A percentile compares a stretch with the other conserved stretches of the same genome.
These are phyloP conservation scores for Aspergillus sp. DNA, from an alignment of 2,329 filamentous ascomycete species.

Conservation along the genomic window DNA sequence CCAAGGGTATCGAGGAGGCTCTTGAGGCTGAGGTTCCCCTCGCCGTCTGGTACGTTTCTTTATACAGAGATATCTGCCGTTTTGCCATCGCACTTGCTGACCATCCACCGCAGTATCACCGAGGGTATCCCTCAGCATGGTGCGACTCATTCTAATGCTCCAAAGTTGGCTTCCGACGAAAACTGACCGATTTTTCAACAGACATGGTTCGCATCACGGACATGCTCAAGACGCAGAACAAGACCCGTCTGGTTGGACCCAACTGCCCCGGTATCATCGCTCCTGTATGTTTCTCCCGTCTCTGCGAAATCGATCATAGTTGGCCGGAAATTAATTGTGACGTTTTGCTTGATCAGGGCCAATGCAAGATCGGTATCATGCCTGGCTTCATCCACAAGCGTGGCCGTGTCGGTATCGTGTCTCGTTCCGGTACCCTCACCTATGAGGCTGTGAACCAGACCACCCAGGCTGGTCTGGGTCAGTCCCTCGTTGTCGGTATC, in stretches of 20 bases:
- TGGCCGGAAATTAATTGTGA: slow-evolving; percentile 7
- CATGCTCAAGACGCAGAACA: slow-evolving; percentile 95
- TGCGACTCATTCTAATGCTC: slow-evolving; percentile 44
- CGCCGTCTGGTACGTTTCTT: slow-evolving; percentile 68
- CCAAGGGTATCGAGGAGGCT: slow-evolving; percentile 94
- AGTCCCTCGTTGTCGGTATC: slow-evolving; percentile 97
- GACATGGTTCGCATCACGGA: slow-evolving; percentile 99
- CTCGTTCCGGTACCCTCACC: slow-evolving; percentile 93
- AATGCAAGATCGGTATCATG: slow-evolving; percentile 99
- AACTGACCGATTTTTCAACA: slow-evolving; percentile 36
- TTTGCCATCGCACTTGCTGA: slow-evolving; percentile 7
- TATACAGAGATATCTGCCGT: slow-evolving; percentile 6
- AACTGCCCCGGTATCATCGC: slow-evolving; percentile 99
- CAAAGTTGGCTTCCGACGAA: background rate
- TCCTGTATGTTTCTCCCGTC: slow-evolving; percentile 47
- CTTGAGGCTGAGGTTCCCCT: slow-evolving; percentile 89
- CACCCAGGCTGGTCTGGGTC: slow-evolving; percentile 91
- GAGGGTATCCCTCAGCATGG: slow-evolving; percentile 97
- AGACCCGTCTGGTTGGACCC: slow-evolving; percentile 93
- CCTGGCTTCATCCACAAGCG: slow-evolving; percentile 99
- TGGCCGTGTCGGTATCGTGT: slow-evolving; percentile 97
- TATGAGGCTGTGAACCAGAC: slow-evolving; percentile 99
- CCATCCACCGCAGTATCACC: slow-evolving; percentile 61
- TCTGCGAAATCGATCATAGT: background rate
- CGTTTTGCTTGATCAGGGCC: slow-evolving; percentile 56